Evolutionary conservation across 805 yeast species (phyloP).

Genomic region (Kodamaea hsintzibuensis): DNA sequence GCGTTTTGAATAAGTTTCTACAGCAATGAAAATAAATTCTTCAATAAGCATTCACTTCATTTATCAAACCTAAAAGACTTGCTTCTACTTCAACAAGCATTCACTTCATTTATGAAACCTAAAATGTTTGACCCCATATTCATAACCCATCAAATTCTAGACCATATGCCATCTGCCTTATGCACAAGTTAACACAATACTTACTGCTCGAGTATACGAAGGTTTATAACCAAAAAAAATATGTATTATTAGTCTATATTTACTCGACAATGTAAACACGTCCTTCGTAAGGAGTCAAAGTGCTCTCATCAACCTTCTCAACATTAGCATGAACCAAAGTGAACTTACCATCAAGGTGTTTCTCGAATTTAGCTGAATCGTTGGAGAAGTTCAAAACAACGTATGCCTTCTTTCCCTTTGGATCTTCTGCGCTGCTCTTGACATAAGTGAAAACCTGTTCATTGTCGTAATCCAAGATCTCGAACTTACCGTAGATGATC

Average conservation of each 20-base stretch:
- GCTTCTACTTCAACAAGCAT: too few species aligned
- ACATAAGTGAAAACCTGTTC: constrained; percentile 41
- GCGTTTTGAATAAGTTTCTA: too few species aligned
- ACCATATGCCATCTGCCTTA: too few species aligned
- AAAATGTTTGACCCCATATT: too few species aligned
- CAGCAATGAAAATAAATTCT: background rate
- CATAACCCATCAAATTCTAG: too few species aligned
- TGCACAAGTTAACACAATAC: background rate
- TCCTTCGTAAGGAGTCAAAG: constrained; percentile 46
- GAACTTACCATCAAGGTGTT: constrained; percentile 26
- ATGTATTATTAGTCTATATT: background rate
- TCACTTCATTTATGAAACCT: too few species aligned
- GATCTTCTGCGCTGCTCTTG: constrained; percentile 32
- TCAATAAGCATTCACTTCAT: too few species aligned
- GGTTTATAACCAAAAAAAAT: background rate
- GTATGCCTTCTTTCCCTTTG: constrained; percentile 22
- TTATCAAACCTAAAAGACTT: too few species aligned
- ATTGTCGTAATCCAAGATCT: constrained; percentile 45
- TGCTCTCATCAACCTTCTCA: constrained; percentile 20
- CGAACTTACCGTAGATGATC: constrained; percentile 48
- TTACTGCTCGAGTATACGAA: background rate
- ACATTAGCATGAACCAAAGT: constrained; percentile 35
- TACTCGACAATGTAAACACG: constrained; percentile 36
- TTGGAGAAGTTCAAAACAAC: constrained; percentile 46
- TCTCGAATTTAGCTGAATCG: constrained; percentile 29